A percentile compares a stretch with the other conserved stretches of the same genome.
phyloP scores from a whole-genome alignment of 441 rosid genomes.

The Corymbia calophylla region DNA sequence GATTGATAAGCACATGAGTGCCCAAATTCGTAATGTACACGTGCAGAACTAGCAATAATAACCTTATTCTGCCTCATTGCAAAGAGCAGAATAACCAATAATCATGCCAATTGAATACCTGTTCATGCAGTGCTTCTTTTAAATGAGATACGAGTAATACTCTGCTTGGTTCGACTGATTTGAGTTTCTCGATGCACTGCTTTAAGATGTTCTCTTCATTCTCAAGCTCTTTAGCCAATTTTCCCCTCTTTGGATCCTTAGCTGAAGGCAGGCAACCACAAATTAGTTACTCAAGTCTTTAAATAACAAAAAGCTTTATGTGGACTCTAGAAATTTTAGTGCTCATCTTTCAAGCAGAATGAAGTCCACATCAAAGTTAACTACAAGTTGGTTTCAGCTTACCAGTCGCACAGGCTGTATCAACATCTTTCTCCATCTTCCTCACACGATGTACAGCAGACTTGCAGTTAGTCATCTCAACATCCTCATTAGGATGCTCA shows the following conservation, averaged over 20 bases:
- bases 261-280: constrained; percentile 24
- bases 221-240: constrained; percentile 55
- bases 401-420: constrained; percentile 52
- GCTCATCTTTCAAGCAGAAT: accelerated
- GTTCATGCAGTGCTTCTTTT: constrained; percentile 73
- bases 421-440: constrained; percentile 83
- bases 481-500: constrained; percentile 69
- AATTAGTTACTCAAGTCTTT: background rate
- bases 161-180: constrained; percentile 67
- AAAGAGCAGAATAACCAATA: accelerated
- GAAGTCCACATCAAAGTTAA: background rate
- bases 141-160: constrained; percentile 69
- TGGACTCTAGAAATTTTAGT: accelerated
- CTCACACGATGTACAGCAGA: constrained; percentile 58
- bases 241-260: constrained; percentile 49
- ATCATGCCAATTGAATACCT: constrained; percentile 21
- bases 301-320: accelerated
- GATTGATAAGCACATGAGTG: background rate
- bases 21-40: accelerated
- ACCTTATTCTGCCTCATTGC: background rate
- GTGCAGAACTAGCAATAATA: accelerated
- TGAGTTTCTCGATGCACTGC: constrained; percentile 69
- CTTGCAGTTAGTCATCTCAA: constrained; percentile 76
- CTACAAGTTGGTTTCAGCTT: constrained; percentile 2
- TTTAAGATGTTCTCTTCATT: constrained; percentile 64